These are phyloP conservation scores for Globisporangium parvum DNA, from an alignment of 352 stramenopile genomes.

Conservation along the genomic window DNA sequence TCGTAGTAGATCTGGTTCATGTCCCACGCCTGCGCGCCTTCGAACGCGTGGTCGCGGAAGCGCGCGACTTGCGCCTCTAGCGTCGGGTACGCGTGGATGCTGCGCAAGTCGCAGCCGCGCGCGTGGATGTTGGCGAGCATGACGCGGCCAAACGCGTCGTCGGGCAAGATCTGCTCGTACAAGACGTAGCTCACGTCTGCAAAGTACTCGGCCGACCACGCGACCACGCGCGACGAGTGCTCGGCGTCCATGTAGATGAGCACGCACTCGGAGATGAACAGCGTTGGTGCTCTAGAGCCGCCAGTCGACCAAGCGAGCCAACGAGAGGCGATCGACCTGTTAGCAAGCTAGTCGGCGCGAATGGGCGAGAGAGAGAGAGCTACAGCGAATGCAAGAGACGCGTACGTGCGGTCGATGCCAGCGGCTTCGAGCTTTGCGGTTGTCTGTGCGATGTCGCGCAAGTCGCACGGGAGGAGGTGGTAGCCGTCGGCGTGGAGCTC, in stretches of 20 bases:
- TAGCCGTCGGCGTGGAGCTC: constrained; percentile 71
- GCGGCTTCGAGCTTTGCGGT: constrained; percentile 52
- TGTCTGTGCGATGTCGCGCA: constrained; percentile 52
- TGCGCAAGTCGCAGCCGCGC: constrained; percentile 84
- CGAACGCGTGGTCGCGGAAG: constrained; percentile 68
- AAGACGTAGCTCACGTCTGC: constrained; percentile 70
- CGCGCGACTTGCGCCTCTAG: constrained; percentile 64
- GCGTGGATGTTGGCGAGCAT: constrained; percentile 91
- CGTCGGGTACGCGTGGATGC: constrained; percentile 76
- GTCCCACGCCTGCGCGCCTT: constrained; percentile 73
- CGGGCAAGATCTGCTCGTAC: constrained; percentile 89
- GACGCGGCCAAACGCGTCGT: constrained; percentile 86
- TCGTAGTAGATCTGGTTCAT: constrained; percentile 93
- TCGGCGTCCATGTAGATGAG: constrained; percentile 90
- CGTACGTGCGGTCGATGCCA: constrained; percentile 39
- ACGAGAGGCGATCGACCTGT: neutral
- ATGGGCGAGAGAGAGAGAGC: neutral
- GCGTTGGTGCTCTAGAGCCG: constrained; percentile 28
- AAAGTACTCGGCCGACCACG: constrained; percentile 67
- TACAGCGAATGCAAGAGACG: neutral
- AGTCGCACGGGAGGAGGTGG: constrained; percentile 70
- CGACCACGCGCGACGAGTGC: constrained; percentile 65
- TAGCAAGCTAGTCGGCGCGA: neutral
- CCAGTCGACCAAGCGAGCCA: neutral
- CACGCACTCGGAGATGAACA: constrained; percentile 90